These are phyloP conservation scores for Panaeolus papilionaceus DNA, from an alignment of 768 basidiomycete genomes.

Conservation along the genomic window DNA sequence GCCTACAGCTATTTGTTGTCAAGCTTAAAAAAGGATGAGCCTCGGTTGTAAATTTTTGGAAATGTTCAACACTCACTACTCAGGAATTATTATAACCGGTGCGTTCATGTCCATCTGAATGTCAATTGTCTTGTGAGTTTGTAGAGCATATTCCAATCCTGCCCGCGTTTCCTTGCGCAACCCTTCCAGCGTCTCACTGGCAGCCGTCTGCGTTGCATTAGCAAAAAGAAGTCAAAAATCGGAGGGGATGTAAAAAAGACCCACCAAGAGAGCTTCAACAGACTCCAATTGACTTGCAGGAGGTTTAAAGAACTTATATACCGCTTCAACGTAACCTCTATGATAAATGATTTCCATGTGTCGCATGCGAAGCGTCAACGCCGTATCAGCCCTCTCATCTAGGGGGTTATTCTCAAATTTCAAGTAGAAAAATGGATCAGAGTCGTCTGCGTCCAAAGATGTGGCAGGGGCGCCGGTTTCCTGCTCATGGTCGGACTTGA, in stretches of 20 bases:
- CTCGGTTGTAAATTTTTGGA: neutral
- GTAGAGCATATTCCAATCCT: constrained; percentile 91
- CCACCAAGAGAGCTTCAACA: constrained; percentile 87
- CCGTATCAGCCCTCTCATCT: constrained; percentile 90
- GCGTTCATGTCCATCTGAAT: constrained; percentile 97
- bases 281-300: constrained; percentile 95
- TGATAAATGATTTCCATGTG: constrained; percentile 99
- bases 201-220: constrained; percentile 66
- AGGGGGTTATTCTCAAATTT: constrained; percentile 93
- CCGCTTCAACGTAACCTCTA: constrained; percentile 89
- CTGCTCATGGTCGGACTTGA: constrained; percentile 39
- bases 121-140: constrained; percentile 94
- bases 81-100: constrained; percentile 95
- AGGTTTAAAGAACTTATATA: constrained; percentile 91
- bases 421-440: constrained; percentile 77
- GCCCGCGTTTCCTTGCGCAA: constrained; percentile 93
- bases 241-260: constrained; percentile 31
- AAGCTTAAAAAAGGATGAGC: constrained; percentile 53
- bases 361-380: constrained; percentile 87
- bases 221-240: constrained; percentile 17
- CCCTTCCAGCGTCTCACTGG: constrained; percentile 92
- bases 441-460: constrained; percentile 24
- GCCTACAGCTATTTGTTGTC: constrained; percentile 76
- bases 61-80: constrained; percentile 62
- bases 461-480: constrained; percentile 19